Evolutionary conservation across 768 basidiomycete genomes (phyloP), one percentile per base, ranked within the genome.

Genomic region (Naematelia encephala): DNA sequence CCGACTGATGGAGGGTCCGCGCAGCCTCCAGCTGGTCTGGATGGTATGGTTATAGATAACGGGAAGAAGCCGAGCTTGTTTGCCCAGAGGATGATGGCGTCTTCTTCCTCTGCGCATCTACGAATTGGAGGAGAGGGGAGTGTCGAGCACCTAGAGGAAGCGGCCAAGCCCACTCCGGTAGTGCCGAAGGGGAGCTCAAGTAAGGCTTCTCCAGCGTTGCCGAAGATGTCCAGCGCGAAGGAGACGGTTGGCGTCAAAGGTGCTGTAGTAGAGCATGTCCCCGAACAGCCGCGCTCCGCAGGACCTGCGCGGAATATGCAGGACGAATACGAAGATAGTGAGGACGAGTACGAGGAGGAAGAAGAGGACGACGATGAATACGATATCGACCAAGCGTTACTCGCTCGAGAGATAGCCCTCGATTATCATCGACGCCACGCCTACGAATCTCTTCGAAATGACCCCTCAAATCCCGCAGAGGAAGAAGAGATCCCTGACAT

Each of bases 401-500:
- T 64, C 8, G 67, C 65, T 0, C 43, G 65, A 13, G 65, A 69
- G 53, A 62, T 72, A 8, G 68, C 67, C 2, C 52, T 70, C 27
- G 70, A 74, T 22, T 73, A 70, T 30, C 71, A 73, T 52, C 60
- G 60, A n/a, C 47, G 62, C 27, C 62, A 58, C 11, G 63, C 64
- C 8, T 69, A 69, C 51, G 51, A 51, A 1, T 61, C 64, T 44
- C 59, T 54, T 11, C 74, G 65, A 45, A 54, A 59, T 49, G 75
- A 73, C 4, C 48, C 49, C 1, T 56, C 71, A 13, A 58, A 66
- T 42, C 39, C 46, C 16, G 44, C 45, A 30, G 80, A 71, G n/a
- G 78, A 75, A 26, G 79, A 77, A 54, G 80, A 80, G 59, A 66
- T 59, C 1, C 27, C 19, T 19, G 53, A 45, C 11, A 44, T 25